Conservation (phyloP, 345 rosid genomes). For the Eucalyptus tenuipes region DNA sequence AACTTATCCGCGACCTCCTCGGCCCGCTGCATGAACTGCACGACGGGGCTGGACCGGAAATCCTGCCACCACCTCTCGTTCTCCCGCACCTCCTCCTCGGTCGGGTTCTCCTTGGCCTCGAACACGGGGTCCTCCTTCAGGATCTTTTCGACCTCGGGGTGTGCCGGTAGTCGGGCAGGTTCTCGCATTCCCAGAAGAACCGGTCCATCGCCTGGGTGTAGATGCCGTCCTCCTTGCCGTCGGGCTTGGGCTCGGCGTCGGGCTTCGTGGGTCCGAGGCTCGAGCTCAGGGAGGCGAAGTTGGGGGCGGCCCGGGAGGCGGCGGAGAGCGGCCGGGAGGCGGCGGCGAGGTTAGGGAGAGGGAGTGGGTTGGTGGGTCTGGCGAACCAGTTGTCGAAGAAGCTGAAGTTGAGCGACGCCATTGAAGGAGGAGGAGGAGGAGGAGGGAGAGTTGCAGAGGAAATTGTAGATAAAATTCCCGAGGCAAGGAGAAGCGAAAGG, state of each 20-base stretch:
- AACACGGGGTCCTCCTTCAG: conserved; percentile 44
- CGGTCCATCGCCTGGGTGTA: conserved; percentile 38
- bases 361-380: conserved; percentile 56
- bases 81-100: conserved; percentile 44
- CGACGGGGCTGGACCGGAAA: conserved; percentile 54
- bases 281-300: conserved; percentile 56
- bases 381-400: conserved; percentile 76
- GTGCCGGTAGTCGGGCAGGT: conserved; percentile 65
- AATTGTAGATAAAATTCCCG: neutral
- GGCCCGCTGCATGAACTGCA: conserved; percentile 47
- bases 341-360: conserved; percentile 32
- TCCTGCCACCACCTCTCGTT: conserved; percentile 67
- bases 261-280: conserved; percentile 13
- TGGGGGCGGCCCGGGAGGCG: conserved; percentile 2
- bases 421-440: neutral
- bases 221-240: conserved; percentile 23
- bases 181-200: conserved; percentile 71
- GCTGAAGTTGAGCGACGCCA: conserved; percentile 75
- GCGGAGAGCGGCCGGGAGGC: conserved; percentile 14
- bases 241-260: conserved; percentile 10
- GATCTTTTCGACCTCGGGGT: conserved; percentile 62
- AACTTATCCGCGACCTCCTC: conserved; percentile 50
- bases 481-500: neutral
- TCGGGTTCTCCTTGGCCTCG: conserved; percentile 66
- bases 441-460: neutral